Base-by-base conservation (phyloP, 192 early-diverging fungal genomes). In the Jimgerdemannia flammicorona region DNA sequence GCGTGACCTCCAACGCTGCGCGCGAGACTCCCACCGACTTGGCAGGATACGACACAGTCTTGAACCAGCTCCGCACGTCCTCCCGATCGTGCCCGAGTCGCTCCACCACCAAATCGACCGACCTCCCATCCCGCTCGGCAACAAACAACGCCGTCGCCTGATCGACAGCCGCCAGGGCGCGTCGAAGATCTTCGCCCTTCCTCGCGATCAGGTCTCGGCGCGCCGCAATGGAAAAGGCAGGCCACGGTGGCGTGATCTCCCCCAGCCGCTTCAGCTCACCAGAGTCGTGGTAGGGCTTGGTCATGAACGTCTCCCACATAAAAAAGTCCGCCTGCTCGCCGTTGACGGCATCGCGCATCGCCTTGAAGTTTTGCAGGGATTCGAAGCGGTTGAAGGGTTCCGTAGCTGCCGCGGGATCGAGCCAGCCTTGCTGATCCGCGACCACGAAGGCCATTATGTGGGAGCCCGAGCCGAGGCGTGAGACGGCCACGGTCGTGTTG, bases 281-380 rank as follows among this genome's bases (percentile, higher is more conserved):
- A 11, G 83, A 81, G 39, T 89, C 90, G 70, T 95, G 93, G 75
- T 94, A 88, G 3, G 92, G 89, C 79, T 97, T 94, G 76, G 95
- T 97, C n/a, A 95, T 97, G 43, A 95, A 91, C 0, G 89, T 86
- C 74, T 97, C 96, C 96, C 96, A 97, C 75, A 97, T 82, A 71
- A 97, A 97, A 6, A 90, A 92, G 81, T 96, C 96, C 4, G 81
- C 81, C 4, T 77, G 72, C 29, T 87, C 88, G 4, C 82, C 77
- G 54, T 88, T 85, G 67, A 94, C 89, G 18, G 92, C 94, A 14
- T 87, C 76, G 10, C 90, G 84, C 81, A 97, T 88, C 1, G 88
- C 87, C 18, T 88, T 73, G 59, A 97, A 88, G 73, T 95, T 90
- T 71, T 94, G 88, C n/a, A 93, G 79, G 3, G 93, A 88, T 1